Evolutionary conservation across 1,139 yeast genomes (phyloP), one percentile per base, ranked within the genome.

Genomic region (Yamadazyma aaseri): DNA sequence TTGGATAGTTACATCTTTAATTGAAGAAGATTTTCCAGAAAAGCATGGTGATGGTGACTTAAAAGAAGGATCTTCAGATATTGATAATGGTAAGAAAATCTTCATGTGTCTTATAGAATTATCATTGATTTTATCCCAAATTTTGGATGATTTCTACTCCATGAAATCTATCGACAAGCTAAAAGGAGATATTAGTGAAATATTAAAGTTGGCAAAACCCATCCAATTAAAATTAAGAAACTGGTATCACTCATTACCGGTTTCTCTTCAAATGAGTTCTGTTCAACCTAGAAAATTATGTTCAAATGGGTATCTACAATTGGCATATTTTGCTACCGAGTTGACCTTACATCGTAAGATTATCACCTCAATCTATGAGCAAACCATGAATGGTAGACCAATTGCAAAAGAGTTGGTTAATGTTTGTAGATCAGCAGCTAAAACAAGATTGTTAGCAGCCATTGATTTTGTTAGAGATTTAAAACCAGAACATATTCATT

Each of bases 241-340:
- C 35, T 90, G 97, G 97, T 86, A 86, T 53, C 92, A 82, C 44
- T 73, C 84, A 0, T 65, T 90, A 29, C 96, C 96, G 0, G 60
- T 68, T 3, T 76, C 74, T 38, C 60, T 87, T 24, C 87, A 81
- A 38, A 81, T 85, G 86, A 65, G 60, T 34, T 64, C 78, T 1
- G 71, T 75, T 7, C 79, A 73, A 42, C 78, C 82, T 4, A 64
- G 86, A 32, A 81, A 77, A 49, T 61, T 78, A 26, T 78, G 80
- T 38, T 69, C 76, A 6, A 84, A 82, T 56, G 95, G 95, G 0
- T 81, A 85, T 43, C 63, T 87, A 32, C 95, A 87, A 40, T 59
- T 89, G 34, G 86, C 95, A 1, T 87, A 89, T 58, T 85, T 87
- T 63, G 92, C 95, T 0, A 80, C 95, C 0, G 96, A 89, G 52